A percentile compares a stretch with the other conserved stretches of the same genome.
phyloP scores from a whole-genome alignment of 2,329 filamentous ascomycete species.

The Coniochaeta sp. region DNA sequence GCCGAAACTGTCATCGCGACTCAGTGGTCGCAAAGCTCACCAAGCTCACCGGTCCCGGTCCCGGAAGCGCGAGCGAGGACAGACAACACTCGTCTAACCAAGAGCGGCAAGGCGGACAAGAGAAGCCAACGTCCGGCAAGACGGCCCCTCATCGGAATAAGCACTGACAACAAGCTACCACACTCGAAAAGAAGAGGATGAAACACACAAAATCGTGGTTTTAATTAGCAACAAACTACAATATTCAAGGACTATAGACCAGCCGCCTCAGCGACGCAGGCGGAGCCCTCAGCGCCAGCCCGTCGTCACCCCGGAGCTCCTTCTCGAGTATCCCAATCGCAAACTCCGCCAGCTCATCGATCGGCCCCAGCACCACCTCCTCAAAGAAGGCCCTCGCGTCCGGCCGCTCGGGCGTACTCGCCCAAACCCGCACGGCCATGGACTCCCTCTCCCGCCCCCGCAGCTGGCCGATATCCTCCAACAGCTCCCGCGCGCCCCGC shows the following conservation, averaged over 20 bases:
- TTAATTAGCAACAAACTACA: background rate
- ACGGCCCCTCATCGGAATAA: background rate
- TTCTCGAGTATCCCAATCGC: conserved; percentile 33
- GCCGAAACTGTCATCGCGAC: conserved; percentile 4
- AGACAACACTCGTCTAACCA: background rate
- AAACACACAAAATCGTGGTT: background rate
- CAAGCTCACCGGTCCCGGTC: background rate
- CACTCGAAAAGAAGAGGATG: background rate
- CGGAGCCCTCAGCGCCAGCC: background rate
- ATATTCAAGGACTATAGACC: background rate
- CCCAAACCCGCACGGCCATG: conserved; percentile 35
- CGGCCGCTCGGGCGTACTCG: conserved; percentile 27
- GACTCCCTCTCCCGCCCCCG: conserved; percentile 36
- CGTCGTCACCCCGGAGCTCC: conserved; percentile 23
- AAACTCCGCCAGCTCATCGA: conserved; percentile 37
- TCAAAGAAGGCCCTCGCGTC: conserved; percentile 39
- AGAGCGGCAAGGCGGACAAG: conserved; percentile 6
- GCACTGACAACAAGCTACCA: background rate
- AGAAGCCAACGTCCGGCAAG: background rate
- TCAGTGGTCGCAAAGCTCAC: background rate
- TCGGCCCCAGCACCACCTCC: conserved; percentile 37
- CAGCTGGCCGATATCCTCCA: conserved; percentile 40
- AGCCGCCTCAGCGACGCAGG: background rate
- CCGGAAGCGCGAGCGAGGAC: background rate
- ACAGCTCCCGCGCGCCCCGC: conserved; percentile 33